phyloP scores from a whole-genome alignment of 306 rosid species.

The Quercus suber region DNA sequence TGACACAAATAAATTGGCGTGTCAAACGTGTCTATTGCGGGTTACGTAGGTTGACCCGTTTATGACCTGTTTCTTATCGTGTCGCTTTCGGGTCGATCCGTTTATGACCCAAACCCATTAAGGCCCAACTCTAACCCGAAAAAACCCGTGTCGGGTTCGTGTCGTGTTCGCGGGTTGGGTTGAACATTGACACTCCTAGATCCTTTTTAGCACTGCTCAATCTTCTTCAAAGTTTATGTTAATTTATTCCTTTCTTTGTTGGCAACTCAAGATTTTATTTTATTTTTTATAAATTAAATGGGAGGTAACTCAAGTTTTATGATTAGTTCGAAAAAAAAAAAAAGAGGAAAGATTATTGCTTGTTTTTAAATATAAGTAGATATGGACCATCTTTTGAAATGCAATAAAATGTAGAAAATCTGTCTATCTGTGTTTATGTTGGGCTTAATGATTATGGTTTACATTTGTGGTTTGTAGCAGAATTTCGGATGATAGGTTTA shows the following conservation, averaged over 20 bases:
- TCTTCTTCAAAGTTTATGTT: not conserved
- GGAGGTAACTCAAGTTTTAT: no score
- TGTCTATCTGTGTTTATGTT: not conserved
- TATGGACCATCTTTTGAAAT: not conserved
- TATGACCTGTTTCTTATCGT: no score
- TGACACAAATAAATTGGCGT: no score
- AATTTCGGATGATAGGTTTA: slow-evolving; percentile 2
- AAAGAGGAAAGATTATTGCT: not conserved
- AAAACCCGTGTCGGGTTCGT: no score
- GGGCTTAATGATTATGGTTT: not conserved
- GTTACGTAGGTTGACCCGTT: no score
- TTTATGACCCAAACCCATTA: no score
- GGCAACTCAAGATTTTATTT: not conserved
- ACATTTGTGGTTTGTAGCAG: not conserved
- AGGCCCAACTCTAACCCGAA: no score
- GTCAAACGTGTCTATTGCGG: no score
- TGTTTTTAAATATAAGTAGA: not conserved
- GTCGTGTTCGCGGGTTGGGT: no score
- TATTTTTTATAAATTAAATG: not conserved
- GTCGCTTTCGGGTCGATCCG: no score
- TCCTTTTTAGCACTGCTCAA: not conserved
- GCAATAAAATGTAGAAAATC: not conserved
- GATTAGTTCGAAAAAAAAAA: no score
- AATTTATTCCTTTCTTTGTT: not conserved
- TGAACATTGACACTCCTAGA: no score